A percentile compares a stretch with the other conserved stretches of the same genome.
phyloP scores from a whole-genome alignment of 139 green algal species.

The Closterium sp. region DNA sequence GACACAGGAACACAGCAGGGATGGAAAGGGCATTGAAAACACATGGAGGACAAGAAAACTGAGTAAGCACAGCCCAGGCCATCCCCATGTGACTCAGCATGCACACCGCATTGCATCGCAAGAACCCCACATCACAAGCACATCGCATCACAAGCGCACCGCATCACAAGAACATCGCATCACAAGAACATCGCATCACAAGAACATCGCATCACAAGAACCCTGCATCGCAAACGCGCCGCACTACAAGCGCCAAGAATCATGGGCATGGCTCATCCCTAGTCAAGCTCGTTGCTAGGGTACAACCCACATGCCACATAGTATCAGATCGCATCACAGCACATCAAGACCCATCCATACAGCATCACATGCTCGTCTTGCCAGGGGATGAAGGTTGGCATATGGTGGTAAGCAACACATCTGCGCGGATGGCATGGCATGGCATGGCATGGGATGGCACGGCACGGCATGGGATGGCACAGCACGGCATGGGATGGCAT shows the following conservation, averaged over 20 bases:
- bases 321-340: not conserved
- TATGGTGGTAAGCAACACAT: not conserved
- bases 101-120: too few species aligned
- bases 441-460: not conserved
- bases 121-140: too few species aligned
- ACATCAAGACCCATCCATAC: not conserved
- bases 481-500: not conserved
- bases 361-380: not conserved
- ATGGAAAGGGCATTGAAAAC: not conserved
- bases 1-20: not conserved
- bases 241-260: too few species aligned
- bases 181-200: not conserved
- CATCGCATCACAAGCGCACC: not conserved
- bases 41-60: too few species aligned
- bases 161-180: not conserved
- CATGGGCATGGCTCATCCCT: not conserved
- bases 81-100: too few species aligned
- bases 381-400: not conserved
- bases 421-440: too few species aligned
- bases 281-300: not conserved
- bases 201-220: too few species aligned
- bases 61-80: too few species aligned
- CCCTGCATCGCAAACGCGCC: too few species aligned
- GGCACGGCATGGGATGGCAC: not conserved
- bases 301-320: not conserved